A percentile compares a stretch with the other conserved stretches of the same genome.
Conservation (phyloP, 306 rosid species). For the Cicer arietinum region DNA sequence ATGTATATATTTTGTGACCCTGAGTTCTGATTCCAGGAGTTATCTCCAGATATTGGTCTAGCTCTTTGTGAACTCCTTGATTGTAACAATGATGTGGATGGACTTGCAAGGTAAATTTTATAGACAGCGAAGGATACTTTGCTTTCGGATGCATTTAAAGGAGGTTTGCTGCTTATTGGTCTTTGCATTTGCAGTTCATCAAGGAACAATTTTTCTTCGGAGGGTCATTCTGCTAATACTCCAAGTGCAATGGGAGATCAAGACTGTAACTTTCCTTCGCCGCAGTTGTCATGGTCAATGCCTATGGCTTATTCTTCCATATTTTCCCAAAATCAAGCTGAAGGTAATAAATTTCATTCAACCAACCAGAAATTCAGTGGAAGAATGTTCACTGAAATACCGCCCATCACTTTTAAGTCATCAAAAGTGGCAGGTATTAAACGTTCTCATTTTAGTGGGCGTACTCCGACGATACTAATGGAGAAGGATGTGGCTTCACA, state of each 20-base stretch:
- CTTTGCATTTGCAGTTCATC: conserved; percentile 55
- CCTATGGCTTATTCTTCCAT: conserved; percentile 58
- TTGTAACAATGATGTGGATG: conserved; percentile 50
- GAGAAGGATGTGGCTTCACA: conserved; percentile 54
- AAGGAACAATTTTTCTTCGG: conserved; percentile 53
- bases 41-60: conserved; percentile 75
- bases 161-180: conserved; percentile 38
- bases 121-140: conserved; percentile 33
- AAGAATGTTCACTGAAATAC: conserved; percentile 43
- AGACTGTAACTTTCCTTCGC: conserved; percentile 48
- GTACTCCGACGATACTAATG: conserved; percentile 46
- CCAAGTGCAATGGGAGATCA: conserved; percentile 56
- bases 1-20: conserved; percentile 23
- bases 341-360: conserved; percentile 52
- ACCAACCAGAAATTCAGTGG: conserved; percentile 56
- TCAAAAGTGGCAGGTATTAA: conserved; percentile 53
- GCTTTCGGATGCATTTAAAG: conserved; percentile 25
- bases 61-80: conserved; percentile 85
- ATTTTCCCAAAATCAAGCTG: conserved; percentile 59
- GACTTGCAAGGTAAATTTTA: conserved; percentile 53
- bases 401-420: conserved; percentile 41
- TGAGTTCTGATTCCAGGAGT: conserved; percentile 63
- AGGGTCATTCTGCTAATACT: conserved; percentile 54
- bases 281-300: conserved; percentile 62
- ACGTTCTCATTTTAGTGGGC: conserved; percentile 47